Evolutionary conservation across 73 alveolate species (phyloP).

Genomic region (Paramecium octaurelia): DNA sequence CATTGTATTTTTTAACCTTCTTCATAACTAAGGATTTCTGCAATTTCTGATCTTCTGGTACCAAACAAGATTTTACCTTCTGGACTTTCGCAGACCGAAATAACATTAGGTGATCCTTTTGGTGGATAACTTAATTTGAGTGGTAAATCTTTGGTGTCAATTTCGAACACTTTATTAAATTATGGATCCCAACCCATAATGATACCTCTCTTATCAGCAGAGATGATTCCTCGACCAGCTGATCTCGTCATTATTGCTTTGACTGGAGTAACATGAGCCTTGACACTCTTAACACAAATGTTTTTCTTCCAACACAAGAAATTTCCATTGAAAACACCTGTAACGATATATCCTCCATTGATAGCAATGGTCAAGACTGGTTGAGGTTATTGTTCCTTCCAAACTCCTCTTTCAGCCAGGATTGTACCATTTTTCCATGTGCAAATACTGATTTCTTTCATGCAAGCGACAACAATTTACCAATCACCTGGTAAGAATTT

Average conservation of each 20-base stretch:
- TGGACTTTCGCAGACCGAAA: slow-evolving; percentile 89
- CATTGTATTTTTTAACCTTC: slow-evolving; percentile 61
- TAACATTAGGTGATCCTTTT: slow-evolving; percentile 73
- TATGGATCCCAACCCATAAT: slow-evolving; percentile 76
- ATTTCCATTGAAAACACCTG: slow-evolving; percentile 92
- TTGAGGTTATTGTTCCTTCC: slow-evolving; percentile 65
- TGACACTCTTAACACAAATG: slow-evolving; percentile 68
- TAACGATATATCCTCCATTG: slow-evolving; percentile 76
- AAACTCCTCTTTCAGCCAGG: slow-evolving; percentile 79
- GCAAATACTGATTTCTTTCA: slow-evolving; percentile 88
- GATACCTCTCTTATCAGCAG: slow-evolving; percentile 95
- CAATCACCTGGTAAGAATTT: slow-evolving; percentile 82
- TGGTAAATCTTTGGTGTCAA: slow-evolving; percentile 49
- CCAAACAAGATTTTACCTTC: slow-evolving; percentile 93
- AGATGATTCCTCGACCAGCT: slow-evolving; percentile 86
- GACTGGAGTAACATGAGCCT: slow-evolving; percentile 88
- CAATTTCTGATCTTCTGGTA: slow-evolving; percentile 96
- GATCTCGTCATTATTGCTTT: slow-evolving; percentile 77
- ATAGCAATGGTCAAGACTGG: slow-evolving; percentile 87
- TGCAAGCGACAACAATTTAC: slow-evolving; percentile 85
- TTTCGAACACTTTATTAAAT: not conserved
- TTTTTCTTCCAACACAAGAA: slow-evolving; percentile 84
- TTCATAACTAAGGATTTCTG: slow-evolving; percentile 62
- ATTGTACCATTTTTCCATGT: slow-evolving; percentile 75
- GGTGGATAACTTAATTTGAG: slow-evolving; percentile 7